Evolutionary conservation across 108 stramenopile genomes (phyloP), one percentile per base, ranked within the genome.

Genomic region (Skeletonema costatum): DNA sequence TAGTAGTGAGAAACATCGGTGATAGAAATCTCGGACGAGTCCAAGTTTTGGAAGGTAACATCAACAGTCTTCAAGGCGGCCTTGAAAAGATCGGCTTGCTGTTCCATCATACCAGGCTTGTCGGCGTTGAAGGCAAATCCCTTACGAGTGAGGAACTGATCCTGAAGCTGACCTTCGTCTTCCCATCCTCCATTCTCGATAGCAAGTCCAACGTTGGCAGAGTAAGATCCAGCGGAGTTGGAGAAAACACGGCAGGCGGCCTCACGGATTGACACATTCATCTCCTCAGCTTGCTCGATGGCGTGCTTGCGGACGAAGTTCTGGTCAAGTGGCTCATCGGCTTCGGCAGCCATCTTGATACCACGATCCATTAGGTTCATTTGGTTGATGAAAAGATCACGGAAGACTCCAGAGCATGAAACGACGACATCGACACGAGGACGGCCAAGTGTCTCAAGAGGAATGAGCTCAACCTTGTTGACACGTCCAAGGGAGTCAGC

Each of bases 161-260:
- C 89, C 75, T 98, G 97, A 39, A 98, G 87, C 81, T 98, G 97
- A 25, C 74, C 56, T 78, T 98, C 97, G 44, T 87, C 90, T 78
- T 97, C 97, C 97, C 97, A 98, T 76, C 97, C 97, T 60, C 97
- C 97, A 80, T 98, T 98, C 92, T 98, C 97, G 74, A 98, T 97
- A 44, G 97, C 96, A 73, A 98, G 93, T 66, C 97, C 97, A 63
- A 98, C 97, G 84, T 98, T 98, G 66, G 97, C 97, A 76, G 86
- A 88, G 96, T 98, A 98, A 13, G 96, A 97, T 71, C 97, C 97
- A 53, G 97, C 97, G 65, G 97, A 92, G 89, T 98, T 98, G 53
- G 97, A 97, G 87, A 98, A 98, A 63, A 98, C 97, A 76, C 97
- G 93, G 80, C 87, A 87, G 53, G 97, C 91, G 21, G 97, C 97